A percentile compares a stretch with the other conserved stretches of the same genome.
These are phyloP conservation scores for Hypericum androsaemum DNA, from an alignment of 345 rosid genomes.

Conservation along the genomic window DNA sequence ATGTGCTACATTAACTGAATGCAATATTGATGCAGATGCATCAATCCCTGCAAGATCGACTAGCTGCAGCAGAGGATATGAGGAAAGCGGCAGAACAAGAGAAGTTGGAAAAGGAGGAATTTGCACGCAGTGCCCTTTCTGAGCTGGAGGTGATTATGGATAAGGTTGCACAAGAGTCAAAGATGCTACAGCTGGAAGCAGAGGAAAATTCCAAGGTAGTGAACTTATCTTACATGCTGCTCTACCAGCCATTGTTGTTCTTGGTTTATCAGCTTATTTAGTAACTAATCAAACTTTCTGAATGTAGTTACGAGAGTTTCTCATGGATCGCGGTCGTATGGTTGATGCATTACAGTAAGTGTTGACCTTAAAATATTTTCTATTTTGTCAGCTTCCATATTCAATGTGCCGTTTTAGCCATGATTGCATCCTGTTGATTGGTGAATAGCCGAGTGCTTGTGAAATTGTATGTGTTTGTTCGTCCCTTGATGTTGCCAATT, in stretches of 20 bases:
- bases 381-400: neutral
- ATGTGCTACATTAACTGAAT: neutral
- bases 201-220: conserved; percentile 77
- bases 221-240: neutral
- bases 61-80: conserved; percentile 40
- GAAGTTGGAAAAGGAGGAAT: conserved; percentile 49
- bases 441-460: too few species aligned
- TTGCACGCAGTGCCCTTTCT: conserved; percentile 40
- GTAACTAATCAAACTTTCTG: conserved; percentile 1
- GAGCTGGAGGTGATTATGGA: conserved; percentile 70
- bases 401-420: too few species aligned
- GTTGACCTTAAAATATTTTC: neutral
- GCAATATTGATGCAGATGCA: conserved; percentile 39
- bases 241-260: neutral
- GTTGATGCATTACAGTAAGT: conserved; percentile 89
- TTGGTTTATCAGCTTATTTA: neutral
- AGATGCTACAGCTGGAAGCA: conserved; percentile 54
- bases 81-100: conserved; percentile 52
- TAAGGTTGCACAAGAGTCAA: conserved; percentile 68
- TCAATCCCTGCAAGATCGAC: conserved; percentile 44
- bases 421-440: too few species aligned
- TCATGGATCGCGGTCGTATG: conserved; percentile 61
- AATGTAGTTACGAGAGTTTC: conserved; percentile 64
- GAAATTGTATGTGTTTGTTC: too few species aligned
- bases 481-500: neutral